Evolutionary conservation across 805 yeast species (phyloP), one percentile per base, ranked within the genome.

Genomic region (Sugiyamaella valdiviana): DNA sequence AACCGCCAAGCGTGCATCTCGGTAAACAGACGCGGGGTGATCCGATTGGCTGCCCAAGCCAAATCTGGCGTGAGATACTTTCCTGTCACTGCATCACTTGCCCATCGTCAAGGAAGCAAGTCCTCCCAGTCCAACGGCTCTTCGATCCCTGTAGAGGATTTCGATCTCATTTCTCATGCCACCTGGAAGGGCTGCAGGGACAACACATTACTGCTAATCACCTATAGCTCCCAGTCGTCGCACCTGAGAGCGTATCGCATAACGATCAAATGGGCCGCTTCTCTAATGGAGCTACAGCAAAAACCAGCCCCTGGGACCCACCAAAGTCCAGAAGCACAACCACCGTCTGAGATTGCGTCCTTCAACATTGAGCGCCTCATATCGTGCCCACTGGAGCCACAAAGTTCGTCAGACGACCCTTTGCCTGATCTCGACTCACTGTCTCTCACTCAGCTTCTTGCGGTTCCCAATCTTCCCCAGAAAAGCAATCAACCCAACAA

Each of bases 1-100:
- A 72, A 82, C 2, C 83, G 82, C 54, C 83, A 83, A 50, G 93
- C 90, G 1, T 79, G 88, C 57, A 65, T 85, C 20, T 80, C 79
- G 1, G 67, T 85, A 36, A 71, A 91, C 39, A 71, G 74, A 48
- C 77, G 79, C 54, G 95, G 93, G 1, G 69, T 72, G 5, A 41
- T 57, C 2, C 37, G 52, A 26, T 44, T 57, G 21, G 41, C 55
- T 6, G 51, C 57, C 14, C 62, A 58, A 32, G 45, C 48, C 22
- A 29, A 52, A 6, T 26, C 51, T 6, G 61, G 55, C 29, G 19
- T 49, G 2, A 41, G 55, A 29, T 57, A 50, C 40, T 49, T 47
- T 23, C 53, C 56, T 37, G 46, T 51, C 21, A 48, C 64, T 82
- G 36, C 36, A 9, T 41, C 44, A 10, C 39, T 51, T 39, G 52